These are phyloP conservation scores for Talaromyces liani DNA, from an alignment of 495 filamentous ascomycete genomes.

Conservation along the genomic window DNA sequence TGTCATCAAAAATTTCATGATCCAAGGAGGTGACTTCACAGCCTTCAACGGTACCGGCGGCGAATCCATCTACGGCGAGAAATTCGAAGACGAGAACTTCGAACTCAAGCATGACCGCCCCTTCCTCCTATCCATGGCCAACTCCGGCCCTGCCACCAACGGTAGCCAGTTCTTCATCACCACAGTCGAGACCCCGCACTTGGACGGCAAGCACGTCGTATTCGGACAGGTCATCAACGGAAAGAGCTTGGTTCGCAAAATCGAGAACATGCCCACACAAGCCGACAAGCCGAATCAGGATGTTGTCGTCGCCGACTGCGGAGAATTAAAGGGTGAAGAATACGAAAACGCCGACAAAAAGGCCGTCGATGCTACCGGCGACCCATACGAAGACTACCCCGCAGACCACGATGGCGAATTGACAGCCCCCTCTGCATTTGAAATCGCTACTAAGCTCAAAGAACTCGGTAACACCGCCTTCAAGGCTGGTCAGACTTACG, in stretches of 20 bases:
- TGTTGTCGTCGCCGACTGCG: conserved; percentile 75
- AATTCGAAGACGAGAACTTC: conserved; percentile 98
- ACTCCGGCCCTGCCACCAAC: conserved; percentile 90
- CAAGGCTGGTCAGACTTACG: conserved; percentile 61
- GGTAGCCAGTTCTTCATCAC: conserved; percentile 98
- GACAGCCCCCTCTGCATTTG: conserved; percentile 37
- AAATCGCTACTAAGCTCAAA: conserved; percentile 69
- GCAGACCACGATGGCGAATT: conserved; percentile 76
- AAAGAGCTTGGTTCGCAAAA: conserved; percentile 82
- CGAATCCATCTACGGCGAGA: conserved; percentile 95
- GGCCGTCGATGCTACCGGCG: conserved; percentile 70
- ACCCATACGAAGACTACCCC: conserved; percentile 93
- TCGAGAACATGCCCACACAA: conserved; percentile 79
- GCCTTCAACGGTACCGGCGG: conserved; percentile 92
- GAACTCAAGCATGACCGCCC: conserved; percentile 87
- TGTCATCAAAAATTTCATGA: conserved; percentile 99
- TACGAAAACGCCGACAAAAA: conserved; percentile 55
- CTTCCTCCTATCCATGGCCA: conserved; percentile 95
- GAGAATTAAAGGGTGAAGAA: conserved; percentile 67
- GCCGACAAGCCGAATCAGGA: conserved; percentile 73
- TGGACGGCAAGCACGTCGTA: conserved; percentile 86
- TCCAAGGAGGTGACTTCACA: conserved; percentile 98
- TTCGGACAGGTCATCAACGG: conserved; percentile 63
- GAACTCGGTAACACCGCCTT: conserved; percentile 59
- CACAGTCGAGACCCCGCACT: conserved; percentile 84